Base-by-base conservation (phyloP, 2,329 filamentous ascomycete genomes). In the Daldinia sp. region DNA sequence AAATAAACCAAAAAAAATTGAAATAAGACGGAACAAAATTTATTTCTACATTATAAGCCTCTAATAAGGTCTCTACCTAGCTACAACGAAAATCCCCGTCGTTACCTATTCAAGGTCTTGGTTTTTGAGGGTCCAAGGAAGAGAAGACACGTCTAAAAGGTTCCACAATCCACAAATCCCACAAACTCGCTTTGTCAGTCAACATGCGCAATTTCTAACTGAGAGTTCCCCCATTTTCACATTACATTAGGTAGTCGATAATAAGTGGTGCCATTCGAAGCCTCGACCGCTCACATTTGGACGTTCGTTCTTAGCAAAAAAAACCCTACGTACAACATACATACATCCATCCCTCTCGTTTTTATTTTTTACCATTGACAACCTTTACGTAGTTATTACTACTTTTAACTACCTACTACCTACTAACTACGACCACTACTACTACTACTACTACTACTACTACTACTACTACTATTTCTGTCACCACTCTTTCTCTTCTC, bases 61-160 rank as follows among this genome's bases (percentile, higher is more conserved):
- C 18, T 15, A 54, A 54, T 9, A 37, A 54, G 30, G 18, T 37
- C 30, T 2, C 20, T 18, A 48, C 20, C 20, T 18, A 48, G 23
- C 12, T 23, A 30, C 42, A 13, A 46, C 30, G 28, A 15, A 46
- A 42, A 30, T 23, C 30, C 12, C 54, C 35, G 41, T 48, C 58
- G 51, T 46, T 62, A 23, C 20, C 20, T 23, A 23, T 35, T 39
- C 53, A 12, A 37, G 33, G 51, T 54, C 33, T 26, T 37, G 30
- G 51, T 35, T 54, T 54, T 37, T 54, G 18, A 65, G 46, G 60
- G 30, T 55, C 68, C 68, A 71, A 69, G 69, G 60, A 67, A 41
- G 55, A 68, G 48, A 6, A 69, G 69, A 69, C 69, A 67, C 66
- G 69, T 71, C 66, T 71, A 46, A 67, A 60, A 66, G 66, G 63